Base-by-base conservation (phyloP, 2,329 filamentous ascomycete species). In the Zymoseptoria passerinii region DNA sequence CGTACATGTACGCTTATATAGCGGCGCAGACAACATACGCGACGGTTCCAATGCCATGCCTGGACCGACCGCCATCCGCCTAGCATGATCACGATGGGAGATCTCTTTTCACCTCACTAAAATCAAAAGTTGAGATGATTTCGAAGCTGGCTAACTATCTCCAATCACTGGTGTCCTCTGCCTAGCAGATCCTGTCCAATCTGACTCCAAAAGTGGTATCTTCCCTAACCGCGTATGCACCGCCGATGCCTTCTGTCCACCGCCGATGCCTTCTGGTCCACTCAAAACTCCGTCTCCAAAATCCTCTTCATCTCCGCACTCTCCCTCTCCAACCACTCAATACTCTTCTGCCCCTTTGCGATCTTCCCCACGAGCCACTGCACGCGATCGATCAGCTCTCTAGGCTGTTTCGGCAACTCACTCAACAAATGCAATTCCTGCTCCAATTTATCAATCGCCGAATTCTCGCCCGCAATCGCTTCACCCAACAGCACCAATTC, bases 381-480 rank as follows among this genome's bases (percentile, higher is more conserved):
- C 2, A 90, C 80, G 35, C 92, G 77, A 0, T 82, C 80, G 0
- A 76, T 77, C 28, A 89, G 77, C 77, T 94, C 86, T 19, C 77
- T 74, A 0, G 90, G 88, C 72, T 89, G 84, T 54, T 81, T 86
- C 6, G 86, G 87, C 66, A 95, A 71, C 19, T 80, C 79, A 0
- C 83, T 89, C n/a, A 96, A 74, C 56, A 89, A 69, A 58, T 77
- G 79, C 58, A 97, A 76, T 74, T 97, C 92, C 27, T 79, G 78
- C 77, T 96, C 92, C 50, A 83, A 87, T 73, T 90, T 90, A 48
- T 87, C 85, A 60, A 96, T 90, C 8, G 75, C 85, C 71, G 84
- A 83, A 54, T 80, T 86, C 76, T 96, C 90, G 2, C 83, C 81
- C 67, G 86, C 86, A 23, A 85, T 83, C 58, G 89, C 75, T 70